Conservation (phyloP, 108 stramenopile species). For the Thalassiosira profunda region DNA sequence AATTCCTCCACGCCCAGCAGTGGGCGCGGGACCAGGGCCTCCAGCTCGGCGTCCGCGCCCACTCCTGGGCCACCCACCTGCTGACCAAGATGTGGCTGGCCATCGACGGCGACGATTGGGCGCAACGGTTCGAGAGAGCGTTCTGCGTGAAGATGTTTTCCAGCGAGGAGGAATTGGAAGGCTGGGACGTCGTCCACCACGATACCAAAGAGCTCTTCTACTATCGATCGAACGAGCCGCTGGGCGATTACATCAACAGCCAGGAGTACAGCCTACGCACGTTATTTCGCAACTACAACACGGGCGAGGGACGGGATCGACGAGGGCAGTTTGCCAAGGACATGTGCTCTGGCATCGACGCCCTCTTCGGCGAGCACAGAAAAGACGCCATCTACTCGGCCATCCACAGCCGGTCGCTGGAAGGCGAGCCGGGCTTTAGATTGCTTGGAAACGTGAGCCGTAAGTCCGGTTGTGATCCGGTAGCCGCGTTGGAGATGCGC, state of each 20-base stretch:
- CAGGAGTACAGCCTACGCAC: background rate
- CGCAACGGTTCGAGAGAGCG: background rate
- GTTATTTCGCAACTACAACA: constrained; percentile 37
- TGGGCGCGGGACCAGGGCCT: constrained; percentile 15
- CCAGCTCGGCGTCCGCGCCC: constrained; percentile 8
- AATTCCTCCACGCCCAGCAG: constrained; percentile 15
- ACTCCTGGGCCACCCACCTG: constrained; percentile 16
- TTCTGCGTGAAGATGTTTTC: constrained; percentile 18
- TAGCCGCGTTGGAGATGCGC: constrained; percentile 45
- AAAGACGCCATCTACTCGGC: constrained; percentile 8
- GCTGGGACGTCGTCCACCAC: background rate
- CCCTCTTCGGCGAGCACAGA: constrained; percentile 7
- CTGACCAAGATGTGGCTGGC: constrained; percentile 9
- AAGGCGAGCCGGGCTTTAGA: background rate
- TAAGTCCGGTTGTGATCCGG: constrained; percentile 38
- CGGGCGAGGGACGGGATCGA: constrained; percentile 13
- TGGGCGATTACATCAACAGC: background rate
- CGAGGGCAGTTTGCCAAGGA: background rate
- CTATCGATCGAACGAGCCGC: background rate
- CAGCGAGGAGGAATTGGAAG: background rate
- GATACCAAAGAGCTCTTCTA: constrained; percentile 14
- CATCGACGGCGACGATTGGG: constrained; percentile 1
- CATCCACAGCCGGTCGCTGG: constrained; percentile 6
- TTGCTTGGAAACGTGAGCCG: constrained; percentile 2
- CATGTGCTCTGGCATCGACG: constrained; percentile 16